Base-by-base conservation (phyloP, 106 monocot genomes). In the Acorus calamus region DNA sequence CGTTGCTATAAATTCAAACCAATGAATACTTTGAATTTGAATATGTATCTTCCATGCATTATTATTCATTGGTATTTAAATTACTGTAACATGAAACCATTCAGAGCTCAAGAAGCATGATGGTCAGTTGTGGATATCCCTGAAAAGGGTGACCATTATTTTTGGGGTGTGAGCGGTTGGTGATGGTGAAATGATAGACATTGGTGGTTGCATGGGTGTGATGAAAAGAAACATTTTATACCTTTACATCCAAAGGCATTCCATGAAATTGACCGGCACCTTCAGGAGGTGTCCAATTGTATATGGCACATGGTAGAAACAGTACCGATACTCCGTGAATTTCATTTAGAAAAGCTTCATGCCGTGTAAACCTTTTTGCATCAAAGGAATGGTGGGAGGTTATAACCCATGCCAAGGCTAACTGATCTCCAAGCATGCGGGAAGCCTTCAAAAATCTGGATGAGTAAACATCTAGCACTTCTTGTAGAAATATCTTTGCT, bases 211-310 rank as follows among this genome's bases (percentile, higher is more conserved):
- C n/a, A n/a, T n/a, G n/a, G n/a, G n/a, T n/a, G n/a, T n/a, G n/a
- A n/a, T n/a, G n/a, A 28, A 28, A 28, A 28, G 28, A 28, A 28
- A 28, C 28, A 28, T 28, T 28, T 28, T 28, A 28, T 85, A 88
- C 94, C 94, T 96, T 74, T 3, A 91, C 84, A 80, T 96, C 82
- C 55, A 91, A 64, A 11, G 94, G 94, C 94, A 96, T 91, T 47
- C 94, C 94, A 77, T 96, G 94, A 80, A 96, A 96, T 71, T 96
- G 94, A 11, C 94, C 94, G 14, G 94, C 90, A 59, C 94, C 90
- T 65, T 91, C 94, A 74, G 94, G 94, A 45, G 94, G 94, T 3
- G 94, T 96, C 94, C 94, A 96, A 65, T 96, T 96, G 68, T 87
- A 96, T 68, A 85, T 42, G 59, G 78, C 73, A 85, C 94, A 96